Conservation (phyloP, 768 basidiomycete genomes). For the Termitomyces heimii region DNA sequence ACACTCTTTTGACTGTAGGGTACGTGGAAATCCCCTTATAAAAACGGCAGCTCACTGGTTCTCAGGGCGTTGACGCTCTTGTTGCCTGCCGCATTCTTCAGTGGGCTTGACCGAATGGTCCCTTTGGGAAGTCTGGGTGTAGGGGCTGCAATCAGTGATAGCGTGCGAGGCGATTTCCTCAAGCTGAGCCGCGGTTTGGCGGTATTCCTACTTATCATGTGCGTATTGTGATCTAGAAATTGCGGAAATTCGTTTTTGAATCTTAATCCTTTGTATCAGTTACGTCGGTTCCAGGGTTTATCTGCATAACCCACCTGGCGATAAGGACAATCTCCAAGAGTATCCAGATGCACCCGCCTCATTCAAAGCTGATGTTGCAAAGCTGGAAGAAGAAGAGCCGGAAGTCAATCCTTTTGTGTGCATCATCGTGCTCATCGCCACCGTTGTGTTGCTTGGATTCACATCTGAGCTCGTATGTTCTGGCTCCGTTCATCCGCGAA, state of each 20-base stretch:
- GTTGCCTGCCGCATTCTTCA: conserved; percentile 61
- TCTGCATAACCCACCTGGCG: conserved; percentile 64
- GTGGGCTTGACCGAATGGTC: conserved; percentile 38
- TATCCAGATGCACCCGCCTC: conserved; percentile 40
- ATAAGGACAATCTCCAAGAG: conserved; percentile 26
- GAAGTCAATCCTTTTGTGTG: conserved; percentile 60
- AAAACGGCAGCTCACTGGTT: neutral
- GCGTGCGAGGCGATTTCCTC: conserved; percentile 41
- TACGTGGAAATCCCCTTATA: conserved; percentile 19
- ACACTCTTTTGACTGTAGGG: conserved; percentile 64
- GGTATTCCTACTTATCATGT: conserved; percentile 56
- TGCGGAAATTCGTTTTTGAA: too few species aligned
- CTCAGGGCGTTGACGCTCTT: conserved; percentile 57
- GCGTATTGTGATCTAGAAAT: conserved; percentile 12
- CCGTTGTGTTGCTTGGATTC: conserved; percentile 53
- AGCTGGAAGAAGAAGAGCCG: conserved; percentile 36
- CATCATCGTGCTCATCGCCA: conserved; percentile 41
- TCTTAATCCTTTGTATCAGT: conserved; percentile 21
- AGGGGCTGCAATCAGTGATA: conserved; percentile 31
- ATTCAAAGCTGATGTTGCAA: conserved; percentile 33
- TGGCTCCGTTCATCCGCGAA: neutral
- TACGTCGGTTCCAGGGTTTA: conserved; percentile 64
- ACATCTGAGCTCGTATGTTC: conserved; percentile 63
- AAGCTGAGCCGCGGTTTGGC: conserved; percentile 61
- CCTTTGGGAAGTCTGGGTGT: conserved; percentile 8